These are phyloP conservation scores for Nicotiana attenuata DNA, from an alignment of 257 asterid species.

Conservation along the genomic window DNA sequence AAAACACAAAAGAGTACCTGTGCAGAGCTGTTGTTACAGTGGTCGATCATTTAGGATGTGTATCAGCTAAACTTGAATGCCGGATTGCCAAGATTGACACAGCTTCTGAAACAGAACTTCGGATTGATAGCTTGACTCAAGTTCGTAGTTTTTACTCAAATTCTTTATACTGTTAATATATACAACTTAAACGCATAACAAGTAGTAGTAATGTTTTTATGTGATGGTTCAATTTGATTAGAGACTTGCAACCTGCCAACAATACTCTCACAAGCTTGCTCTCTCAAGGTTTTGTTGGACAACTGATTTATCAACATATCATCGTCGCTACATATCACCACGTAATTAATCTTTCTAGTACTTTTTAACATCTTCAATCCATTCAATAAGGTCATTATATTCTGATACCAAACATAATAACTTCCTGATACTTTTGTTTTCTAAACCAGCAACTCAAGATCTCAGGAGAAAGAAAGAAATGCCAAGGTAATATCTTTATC, in stretches of 20 bases:
- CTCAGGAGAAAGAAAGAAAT: constrained; percentile 4
- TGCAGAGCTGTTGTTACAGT: constrained; percentile 49
- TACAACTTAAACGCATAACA: neutral
- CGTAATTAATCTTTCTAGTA: constrained; percentile 33
- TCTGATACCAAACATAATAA: neutral
- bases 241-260: constrained; percentile 52
- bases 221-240: constrained; percentile 10
- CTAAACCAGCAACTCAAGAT: constrained; percentile 29
- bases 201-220: neutral
- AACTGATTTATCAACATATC: constrained; percentile 33
- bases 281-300: constrained; percentile 31
- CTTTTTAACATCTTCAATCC: neutral
- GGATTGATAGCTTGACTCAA: constrained; percentile 38
- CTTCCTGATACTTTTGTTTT: neutral
- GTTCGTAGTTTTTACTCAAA: constrained; percentile 15
- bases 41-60: constrained; percentile 62
- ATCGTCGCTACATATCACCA: constrained; percentile 42
- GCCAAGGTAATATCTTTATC: constrained; percentile 28
- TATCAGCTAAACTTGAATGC: constrained; percentile 51
- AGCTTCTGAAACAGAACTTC: constrained; percentile 37
- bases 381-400: neutral
- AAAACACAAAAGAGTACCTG: constrained; percentile 51
- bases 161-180: neutral
- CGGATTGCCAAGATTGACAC: constrained; percentile 26
- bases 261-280: constrained; percentile 38